Base-by-base conservation (phyloP, 495 filamentous ascomycete species). In the Aspergillus heteromorphus region DNA sequence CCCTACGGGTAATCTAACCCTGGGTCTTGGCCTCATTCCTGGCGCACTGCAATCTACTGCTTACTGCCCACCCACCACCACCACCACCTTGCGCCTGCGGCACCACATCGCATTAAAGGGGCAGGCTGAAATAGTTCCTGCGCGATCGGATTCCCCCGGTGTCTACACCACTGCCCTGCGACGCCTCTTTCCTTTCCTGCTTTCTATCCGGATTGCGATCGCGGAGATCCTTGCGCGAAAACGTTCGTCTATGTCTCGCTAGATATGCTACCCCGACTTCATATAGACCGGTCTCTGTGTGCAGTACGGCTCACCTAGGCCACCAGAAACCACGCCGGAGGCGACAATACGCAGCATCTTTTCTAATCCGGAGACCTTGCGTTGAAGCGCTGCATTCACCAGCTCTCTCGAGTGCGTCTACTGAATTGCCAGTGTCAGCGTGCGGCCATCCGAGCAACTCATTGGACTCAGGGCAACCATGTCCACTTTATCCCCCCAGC, bases 401-500 rank as follows among this genome's bases (percentile, higher is more conserved):
- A n/a, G 23, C 23, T 27, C 23, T 27, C 23, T 27, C 34, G 1
- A 38, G 11, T 38, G 5, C 6, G 1, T n/a, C n/a, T n/a, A 13
- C n/a, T 13, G 10, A 38, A 14, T n/a, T n/a, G 34, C 34, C 5
- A n/a, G 34, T 38, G 34, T n/a, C 10, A 9, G 34, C 13, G 34
- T n/a, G 3, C n/a, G 13, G 13, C 34, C 1, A 38, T n/a, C 34
- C 1, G n/a, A 38, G 11, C 34, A n/a, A 38, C 10, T 9, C 10
- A 36, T n/a, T 7, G 8, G 17, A 10, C 5, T 42, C 13, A 40
- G 45, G 19, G 17, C 34, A 25, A 54, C 16, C 40, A 63, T 64
- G 61, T 67, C 64, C 54, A 59, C 59, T 6, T 57, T 68, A 53
- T 65, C 68, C 45, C 64, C 58, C n/a, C 58, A 61, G 11, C 59